Evolutionary conservation across 306 rosid species (phyloP).

Genomic region (Ormosia emarginata): DNA sequence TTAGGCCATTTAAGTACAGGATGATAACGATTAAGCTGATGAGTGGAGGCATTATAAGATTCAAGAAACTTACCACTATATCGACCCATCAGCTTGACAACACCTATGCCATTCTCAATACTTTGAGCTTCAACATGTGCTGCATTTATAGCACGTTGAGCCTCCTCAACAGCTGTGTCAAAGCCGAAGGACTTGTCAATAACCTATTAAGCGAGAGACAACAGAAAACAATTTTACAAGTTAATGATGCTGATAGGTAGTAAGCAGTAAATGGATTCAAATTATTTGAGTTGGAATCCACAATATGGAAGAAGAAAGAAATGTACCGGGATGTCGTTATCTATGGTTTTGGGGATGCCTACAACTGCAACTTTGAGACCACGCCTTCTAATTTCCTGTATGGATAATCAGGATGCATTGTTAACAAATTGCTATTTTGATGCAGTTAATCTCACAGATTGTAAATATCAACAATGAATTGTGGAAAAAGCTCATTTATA

Average conservation of each 20-base stretch:
- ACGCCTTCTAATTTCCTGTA: constrained; percentile 80
- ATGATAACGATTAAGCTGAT: background rate
- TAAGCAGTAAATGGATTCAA: background rate
- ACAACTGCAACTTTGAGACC: constrained; percentile 86
- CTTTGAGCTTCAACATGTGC: constrained; percentile 95
- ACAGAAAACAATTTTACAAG: constrained; percentile 11
- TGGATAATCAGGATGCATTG: constrained; percentile 12
- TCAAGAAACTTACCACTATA: constrained; percentile 66
- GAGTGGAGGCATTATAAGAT: constrained; percentile 15
- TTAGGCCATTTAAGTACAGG: background rate
- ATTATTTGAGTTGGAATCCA: background rate
- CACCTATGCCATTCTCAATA: constrained; percentile 86
- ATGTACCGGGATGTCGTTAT: constrained; percentile 86
- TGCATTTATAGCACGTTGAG: constrained; percentile 97
- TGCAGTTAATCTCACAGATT: background rate
- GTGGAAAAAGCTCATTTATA: background rate
- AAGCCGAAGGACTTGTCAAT: constrained; percentile 94
- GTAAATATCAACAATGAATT: background rate
- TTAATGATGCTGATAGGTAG: background rate
- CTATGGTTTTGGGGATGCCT: constrained; percentile 97
- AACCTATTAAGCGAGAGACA: constrained; percentile 47
- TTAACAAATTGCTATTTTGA: constrained; percentile 5
- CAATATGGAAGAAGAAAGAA: background rate
- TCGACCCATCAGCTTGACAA: constrained; percentile 96
- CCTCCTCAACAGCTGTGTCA: constrained; percentile 99